Conservation (phyloP, 129 eudicot genomes). For the Artemisia tridentata region DNA sequence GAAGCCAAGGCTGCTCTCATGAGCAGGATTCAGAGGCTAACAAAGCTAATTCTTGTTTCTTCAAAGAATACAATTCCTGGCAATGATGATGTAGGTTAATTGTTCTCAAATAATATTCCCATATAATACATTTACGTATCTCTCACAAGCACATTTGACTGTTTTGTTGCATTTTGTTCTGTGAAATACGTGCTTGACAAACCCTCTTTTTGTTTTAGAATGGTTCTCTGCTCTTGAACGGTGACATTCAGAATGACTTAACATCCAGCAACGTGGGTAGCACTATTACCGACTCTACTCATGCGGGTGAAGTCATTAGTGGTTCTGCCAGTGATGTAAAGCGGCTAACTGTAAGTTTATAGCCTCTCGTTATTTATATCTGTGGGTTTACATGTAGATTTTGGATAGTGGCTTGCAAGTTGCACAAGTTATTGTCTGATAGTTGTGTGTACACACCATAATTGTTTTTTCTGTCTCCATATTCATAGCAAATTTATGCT, state of each 20-base stretch:
- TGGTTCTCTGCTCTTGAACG: conserved; percentile 47
- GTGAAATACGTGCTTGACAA: conserved; percentile 16
- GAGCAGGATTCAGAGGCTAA: conserved; percentile 98
- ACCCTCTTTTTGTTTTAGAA: conserved; percentile 32
- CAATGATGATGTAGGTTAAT: conserved; percentile 65
- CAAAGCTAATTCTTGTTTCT: conserved; percentile 93
- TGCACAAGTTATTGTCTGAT: not conserved
- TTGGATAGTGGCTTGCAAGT: not conserved
- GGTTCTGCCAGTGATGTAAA: conserved; percentile 62
- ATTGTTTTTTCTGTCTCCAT: not conserved
- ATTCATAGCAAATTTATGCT: not conserved
- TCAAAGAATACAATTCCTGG: conserved; percentile 80
- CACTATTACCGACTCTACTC: conserved; percentile 68
- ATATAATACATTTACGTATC: not conserved
- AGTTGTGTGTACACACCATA: not conserved
- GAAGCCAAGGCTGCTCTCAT: conserved; percentile 98
- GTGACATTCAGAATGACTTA: conserved; percentile 59
- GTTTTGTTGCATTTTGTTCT: not conserved
- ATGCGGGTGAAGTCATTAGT: conserved; percentile 72
- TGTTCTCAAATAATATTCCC: conserved; percentile 9
- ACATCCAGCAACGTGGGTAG: conserved; percentile 66
- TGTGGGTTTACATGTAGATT: not conserved
- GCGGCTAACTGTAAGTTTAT: conserved; percentile 52
- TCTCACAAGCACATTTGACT: not conserved
- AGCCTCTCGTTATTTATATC: not conserved